Evolutionary conservation across 2,329 filamentous ascomycete genomes (phyloP).

Genomic region (Fusarium oxysporum): DNA sequence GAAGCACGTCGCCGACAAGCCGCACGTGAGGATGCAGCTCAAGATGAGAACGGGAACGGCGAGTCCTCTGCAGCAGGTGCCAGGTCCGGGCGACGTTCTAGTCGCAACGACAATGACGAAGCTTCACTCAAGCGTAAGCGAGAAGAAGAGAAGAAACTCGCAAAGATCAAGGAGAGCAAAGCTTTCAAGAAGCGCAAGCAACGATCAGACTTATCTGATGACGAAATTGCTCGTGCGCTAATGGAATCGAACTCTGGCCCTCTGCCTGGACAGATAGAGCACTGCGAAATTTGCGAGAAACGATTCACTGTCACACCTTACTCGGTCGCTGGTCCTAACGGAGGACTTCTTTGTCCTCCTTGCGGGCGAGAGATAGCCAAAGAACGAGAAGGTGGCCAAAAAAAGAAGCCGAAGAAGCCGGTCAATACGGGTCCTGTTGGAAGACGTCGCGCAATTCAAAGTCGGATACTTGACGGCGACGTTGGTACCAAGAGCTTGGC

Average conservation of each 20-base stretch:
- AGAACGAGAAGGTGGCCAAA: slow-evolving; percentile 59
- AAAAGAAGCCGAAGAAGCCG: slow-evolving; percentile 61
- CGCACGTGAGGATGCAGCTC: slow-evolving; percentile 29
- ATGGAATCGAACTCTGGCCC: slow-evolving; percentile 63
- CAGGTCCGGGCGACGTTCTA: slow-evolving; percentile 45
- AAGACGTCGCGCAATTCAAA: slow-evolving; percentile 81
- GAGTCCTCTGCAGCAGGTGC: slow-evolving; percentile 31
- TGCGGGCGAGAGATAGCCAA: slow-evolving; percentile 82
- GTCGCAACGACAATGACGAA: slow-evolving; percentile 42
- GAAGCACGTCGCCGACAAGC: slow-evolving; percentile 59
- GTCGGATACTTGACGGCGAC: slow-evolving; percentile 83
- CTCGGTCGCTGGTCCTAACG: slow-evolving; percentile 82
- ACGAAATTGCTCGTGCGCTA: slow-evolving; percentile 62
- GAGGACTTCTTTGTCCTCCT: slow-evolving; percentile 84
- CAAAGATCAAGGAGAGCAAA: slow-evolving; percentile 73
- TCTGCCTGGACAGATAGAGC: slow-evolving; percentile 86
- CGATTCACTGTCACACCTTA: slow-evolving; percentile 95
- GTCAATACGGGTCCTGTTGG: slow-evolving; percentile 64
- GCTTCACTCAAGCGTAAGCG: slow-evolving; percentile 53
- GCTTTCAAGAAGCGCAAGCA: slow-evolving; percentile 66
- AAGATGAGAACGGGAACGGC: slow-evolving; percentile 41
- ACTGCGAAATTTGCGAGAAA: slow-evolving; percentile 87
- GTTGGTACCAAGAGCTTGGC: slow-evolving; percentile 77
- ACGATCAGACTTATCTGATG: slow-evolving; percentile 52
- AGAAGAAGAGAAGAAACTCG: slow-evolving; percentile 63